Evolutionary conservation across 2,329 filamentous ascomycete genomes (phyloP), one percentile per base, ranked within the genome.

Genomic region (Phialophora expanda): DNA sequence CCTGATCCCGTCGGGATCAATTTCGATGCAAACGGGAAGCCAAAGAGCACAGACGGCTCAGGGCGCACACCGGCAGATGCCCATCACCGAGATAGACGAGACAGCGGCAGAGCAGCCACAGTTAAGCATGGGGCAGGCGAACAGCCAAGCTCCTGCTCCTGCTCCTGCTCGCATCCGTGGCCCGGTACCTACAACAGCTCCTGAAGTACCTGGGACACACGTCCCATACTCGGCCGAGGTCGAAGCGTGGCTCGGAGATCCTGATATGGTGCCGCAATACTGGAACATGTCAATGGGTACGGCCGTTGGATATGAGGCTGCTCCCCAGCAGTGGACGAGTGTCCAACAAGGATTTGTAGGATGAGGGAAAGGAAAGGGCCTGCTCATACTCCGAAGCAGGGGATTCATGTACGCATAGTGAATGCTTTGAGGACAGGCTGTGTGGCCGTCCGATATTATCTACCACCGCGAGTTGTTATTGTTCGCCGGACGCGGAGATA

Each of bases 181-280:
- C 11, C 48, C 8, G 26, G 24, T 38, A 24, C 32, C 62, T 11
- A 12, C 48, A 0, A 6, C 38, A n/a, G 38, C 48, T 12, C 17
- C 46, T 4, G 41, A 58, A 7, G 24, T 64, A 22, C 46, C 62
- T 9, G 44, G 26, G 26, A 24, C 51, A 20, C 38, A 51, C 8
- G 26, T 64, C 11, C 62, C 62, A 1, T 55, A 64, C n/a, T 53
- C 62, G 20, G 55, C 62, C 3, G 62, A 59, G 32, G 56, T 64
- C 17, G 62, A 64, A 41, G 56, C 55, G 26, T 64, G 62, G 62
- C 62, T 64, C 3, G 62, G 62, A 17, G 62, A 64, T 59, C 56
- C 62, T 44, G 62, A 64, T 54, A 26, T 64, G 55, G 56, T 64
- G 34, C 62, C 55, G 22, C 62, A 58, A 34, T 64, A 54, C 26